Evolutionary conservation across 2,329 filamentous ascomycete species (phyloP).

Genomic region (Penicillium nordicum): DNA sequence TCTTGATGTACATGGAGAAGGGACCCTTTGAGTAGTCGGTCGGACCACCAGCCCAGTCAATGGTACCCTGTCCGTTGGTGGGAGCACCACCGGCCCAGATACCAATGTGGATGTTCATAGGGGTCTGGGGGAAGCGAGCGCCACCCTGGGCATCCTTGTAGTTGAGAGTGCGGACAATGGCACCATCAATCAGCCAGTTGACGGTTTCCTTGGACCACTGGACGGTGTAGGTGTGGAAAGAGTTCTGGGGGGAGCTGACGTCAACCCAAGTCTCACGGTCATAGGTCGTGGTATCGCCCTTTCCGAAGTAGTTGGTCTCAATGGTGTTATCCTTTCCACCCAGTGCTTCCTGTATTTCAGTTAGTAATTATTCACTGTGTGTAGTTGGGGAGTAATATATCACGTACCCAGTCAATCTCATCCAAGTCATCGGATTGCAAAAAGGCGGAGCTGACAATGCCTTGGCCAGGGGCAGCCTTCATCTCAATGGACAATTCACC

Average conservation of each 20-base stretch:
- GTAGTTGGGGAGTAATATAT: constrained; percentile 34
- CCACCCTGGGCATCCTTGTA: constrained; percentile 58
- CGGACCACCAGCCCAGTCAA: constrained; percentile 66
- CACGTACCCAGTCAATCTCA: constrained; percentile 95
- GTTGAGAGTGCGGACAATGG: constrained; percentile 59
- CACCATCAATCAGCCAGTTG: constrained; percentile 64
- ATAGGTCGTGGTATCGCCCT: constrained; percentile 74
- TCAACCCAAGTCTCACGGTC: constrained; percentile 79
- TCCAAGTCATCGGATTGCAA: constrained; percentile 90
- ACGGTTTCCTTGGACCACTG: constrained; percentile 65
- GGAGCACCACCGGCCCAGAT: constrained; percentile 64
- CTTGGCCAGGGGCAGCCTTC: constrained; percentile 79
- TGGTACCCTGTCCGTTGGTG: constrained; percentile 46
- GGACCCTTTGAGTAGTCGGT: constrained; percentile 65
- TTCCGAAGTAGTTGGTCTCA: constrained; percentile 96
- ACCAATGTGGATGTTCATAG: constrained; percentile 68
- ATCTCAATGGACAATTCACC: constrained; percentile 81
- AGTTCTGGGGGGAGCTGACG: constrained; percentile 54
- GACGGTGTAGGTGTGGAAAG: constrained; percentile 50
- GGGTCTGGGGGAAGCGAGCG: constrained; percentile 66
- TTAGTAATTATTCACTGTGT: constrained; percentile 52
- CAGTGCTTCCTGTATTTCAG: constrained; percentile 33
- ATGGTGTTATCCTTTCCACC: constrained; percentile 36
- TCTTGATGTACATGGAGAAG: constrained; percentile 72
- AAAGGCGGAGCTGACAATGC: constrained; percentile 89